Base-by-base conservation (phyloP, 257 asterid genomes). In the Salvia hispanica region DNA sequence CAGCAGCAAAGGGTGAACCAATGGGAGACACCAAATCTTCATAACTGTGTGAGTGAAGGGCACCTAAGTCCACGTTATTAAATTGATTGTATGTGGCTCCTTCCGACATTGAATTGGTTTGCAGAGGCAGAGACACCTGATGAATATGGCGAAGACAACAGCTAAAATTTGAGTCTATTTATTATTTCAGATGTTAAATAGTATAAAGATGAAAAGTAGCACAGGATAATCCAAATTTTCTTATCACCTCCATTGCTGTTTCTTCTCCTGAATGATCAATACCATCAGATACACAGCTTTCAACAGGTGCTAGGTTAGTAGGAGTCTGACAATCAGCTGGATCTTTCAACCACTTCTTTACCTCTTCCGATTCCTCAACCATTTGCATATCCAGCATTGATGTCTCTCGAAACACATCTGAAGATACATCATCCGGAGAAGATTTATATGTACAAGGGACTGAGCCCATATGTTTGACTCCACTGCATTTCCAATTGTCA, bases 1-100 rank as follows among this genome's bases (percentile, higher is more conserved):
- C 86, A 75, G 83, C 84, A 65, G 87, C 81, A 77, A 80, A 88
- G 13, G 92, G 92, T 47, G 95, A 87, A 72, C 84, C 86, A 10
- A 73, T 18, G 60, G 80, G 67, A 59, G 80, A 71, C 50, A 74
- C 83, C 21, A 69, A 55, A 42, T 75, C 88, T 62, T 72, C 31
- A 60, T 62, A 67, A 62, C 60, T 52, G 42, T 58, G 64, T 4
- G 73, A 60, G 45, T 48, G 71, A 53, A 66, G 48, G 53, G 69
- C 46, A n/a, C 71, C 72, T 14, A 72, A 46, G 50, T 14, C 52
- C 61, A 63, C 67, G 63, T 44, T 70, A 53, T 69, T 82, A 25
- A 60, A 74, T 69, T 73, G 81, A 72, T 54, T 65, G 76, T 66
- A 34, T 48, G 67, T 16, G 3, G 72, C 62, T 21, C 57, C 86